Conservation (phyloP, 441 rosid species). For the Melastoma candidum region DNA sequence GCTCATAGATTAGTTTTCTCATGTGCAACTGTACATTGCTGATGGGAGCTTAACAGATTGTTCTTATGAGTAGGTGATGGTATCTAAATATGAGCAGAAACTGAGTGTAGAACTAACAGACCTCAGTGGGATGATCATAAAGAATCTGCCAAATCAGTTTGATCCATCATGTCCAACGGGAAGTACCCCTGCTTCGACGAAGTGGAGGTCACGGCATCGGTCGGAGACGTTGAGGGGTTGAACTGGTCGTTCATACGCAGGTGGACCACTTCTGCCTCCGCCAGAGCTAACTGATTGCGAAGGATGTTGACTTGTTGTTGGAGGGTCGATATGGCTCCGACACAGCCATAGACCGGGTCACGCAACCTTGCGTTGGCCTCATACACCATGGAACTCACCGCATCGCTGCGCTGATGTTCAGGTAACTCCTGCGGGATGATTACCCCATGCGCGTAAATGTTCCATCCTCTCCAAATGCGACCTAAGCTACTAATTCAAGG, state of each 20-base stretch:
- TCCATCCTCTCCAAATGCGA: too few relatives aligned
- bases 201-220: slow-evolving; percentile 5
- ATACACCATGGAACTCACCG: slow-evolving; percentile 86
- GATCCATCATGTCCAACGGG: too few relatives aligned
- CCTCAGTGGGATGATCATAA: too few relatives aligned
- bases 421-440: slow-evolving; percentile 42
- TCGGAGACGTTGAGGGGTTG: slow-evolving; percentile 12
- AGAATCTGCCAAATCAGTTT: too few relatives aligned
- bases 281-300: slow-evolving; percentile 63
- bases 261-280: slow-evolving; percentile 76
- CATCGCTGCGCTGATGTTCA: slow-evolving; percentile 69
- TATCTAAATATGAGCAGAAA: too few relatives aligned
- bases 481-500: too few relatives aligned
- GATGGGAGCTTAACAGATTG: too few relatives aligned
- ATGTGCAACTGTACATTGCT: too few relatives aligned
- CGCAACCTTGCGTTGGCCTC: slow-evolving; percentile 90
- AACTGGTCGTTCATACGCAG: slow-evolving; percentile 30
- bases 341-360: slow-evolving; percentile 92
- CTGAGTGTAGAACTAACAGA: too few relatives aligned
- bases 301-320: slow-evolving; percentile 66
- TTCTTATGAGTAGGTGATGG: too few relatives aligned
- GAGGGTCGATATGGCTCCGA: slow-evolving; percentile 68
- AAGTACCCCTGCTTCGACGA: background rate
- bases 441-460: too few relatives aligned
- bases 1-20: too few relatives aligned